Conservation (phyloP, 768 basidiomycete genomes). For the Crassisporium funariophilum region DNA sequence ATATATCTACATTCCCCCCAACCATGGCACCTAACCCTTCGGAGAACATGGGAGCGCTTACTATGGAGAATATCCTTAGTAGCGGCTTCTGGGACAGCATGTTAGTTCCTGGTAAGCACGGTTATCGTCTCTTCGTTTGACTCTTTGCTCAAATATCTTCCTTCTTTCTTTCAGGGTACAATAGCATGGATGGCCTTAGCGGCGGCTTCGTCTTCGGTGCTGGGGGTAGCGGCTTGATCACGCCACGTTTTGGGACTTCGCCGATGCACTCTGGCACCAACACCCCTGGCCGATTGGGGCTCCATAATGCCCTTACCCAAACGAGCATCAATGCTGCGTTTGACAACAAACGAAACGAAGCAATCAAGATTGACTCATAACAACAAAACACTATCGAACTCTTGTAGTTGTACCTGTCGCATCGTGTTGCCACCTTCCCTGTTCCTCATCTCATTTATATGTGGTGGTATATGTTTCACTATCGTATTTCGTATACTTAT, state of each 20-base stretch:
- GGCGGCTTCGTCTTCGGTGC: slow-evolving; percentile 87
- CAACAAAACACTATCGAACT: no score
- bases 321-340: slow-evolving; percentile 51
- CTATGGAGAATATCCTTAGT: slow-evolving; percentile 83
- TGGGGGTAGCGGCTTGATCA: slow-evolving; percentile 82
- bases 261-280: slow-evolving; percentile 61
- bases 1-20: slow-evolving; percentile 86
- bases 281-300: slow-evolving; percentile 38
- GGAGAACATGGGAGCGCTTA: slow-evolving; percentile 45
- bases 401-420: no score
- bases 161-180: slow-evolving; percentile 58
- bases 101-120: slow-evolving; percentile 74
- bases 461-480: no score
- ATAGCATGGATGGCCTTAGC: slow-evolving; percentile 78
- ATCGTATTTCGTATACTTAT: no score
- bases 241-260: slow-evolving; percentile 64
- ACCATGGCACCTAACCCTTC: slow-evolving; percentile 66
- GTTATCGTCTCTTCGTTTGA: background rate
- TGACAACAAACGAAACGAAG: slow-evolving; percentile 32
- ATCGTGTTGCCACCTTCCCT: no score
- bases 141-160: slow-evolving; percentile 2
- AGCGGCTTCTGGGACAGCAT: slow-evolving; percentile 87
- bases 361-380: slow-evolving; percentile 36
- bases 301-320: slow-evolving; percentile 38
- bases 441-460: no score